These are phyloP conservation scores for Boletus sp. DNA, from an alignment of 768 basidiomycete genomes.

Conservation along the genomic window DNA sequence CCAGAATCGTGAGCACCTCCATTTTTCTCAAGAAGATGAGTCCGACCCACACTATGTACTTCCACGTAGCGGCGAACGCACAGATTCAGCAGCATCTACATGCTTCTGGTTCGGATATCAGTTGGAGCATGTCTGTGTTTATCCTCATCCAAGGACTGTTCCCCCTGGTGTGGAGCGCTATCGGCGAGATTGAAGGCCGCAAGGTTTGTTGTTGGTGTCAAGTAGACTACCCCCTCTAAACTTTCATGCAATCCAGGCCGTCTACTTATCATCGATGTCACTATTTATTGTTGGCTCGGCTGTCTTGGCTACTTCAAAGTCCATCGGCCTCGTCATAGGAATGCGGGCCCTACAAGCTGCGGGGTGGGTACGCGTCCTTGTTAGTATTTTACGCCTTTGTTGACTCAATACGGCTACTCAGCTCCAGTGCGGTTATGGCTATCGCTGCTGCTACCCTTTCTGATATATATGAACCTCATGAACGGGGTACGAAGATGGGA, in stretches of 20 bases:
- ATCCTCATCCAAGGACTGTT: constrained; percentile 66
- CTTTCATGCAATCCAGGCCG: constrained; percentile 35
- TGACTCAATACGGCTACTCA: constrained; percentile 20
- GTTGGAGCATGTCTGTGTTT: constrained; percentile 67
- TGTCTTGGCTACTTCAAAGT: constrained; percentile 56
- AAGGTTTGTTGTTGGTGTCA: constrained; percentile 42
- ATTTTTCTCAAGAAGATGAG: background rate
- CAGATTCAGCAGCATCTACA: constrained; percentile 61
- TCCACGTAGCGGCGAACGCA: constrained; percentile 57
- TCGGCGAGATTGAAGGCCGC: constrained; percentile 76
- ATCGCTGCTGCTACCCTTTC: constrained; percentile 79
- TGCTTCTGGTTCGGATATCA: constrained; percentile 61
- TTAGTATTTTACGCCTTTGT: background rate
- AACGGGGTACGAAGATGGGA: constrained; percentile 81
- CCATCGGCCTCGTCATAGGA: constrained; percentile 57
- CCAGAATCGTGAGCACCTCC: constrained; percentile 26
- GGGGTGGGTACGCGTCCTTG: constrained; percentile 40
- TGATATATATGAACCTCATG: constrained; percentile 75
- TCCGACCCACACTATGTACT: background rate
- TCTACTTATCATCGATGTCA: constrained; percentile 54
- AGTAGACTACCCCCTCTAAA: background rate
- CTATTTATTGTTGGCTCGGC: constrained; percentile 58
- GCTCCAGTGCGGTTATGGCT: constrained; percentile 64
- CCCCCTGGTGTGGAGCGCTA: constrained; percentile 66
- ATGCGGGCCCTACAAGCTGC: constrained; percentile 66